phyloP scores from a whole-genome alignment of 768 basidiomycete genomes.

The Lactarius quietus region DNA sequence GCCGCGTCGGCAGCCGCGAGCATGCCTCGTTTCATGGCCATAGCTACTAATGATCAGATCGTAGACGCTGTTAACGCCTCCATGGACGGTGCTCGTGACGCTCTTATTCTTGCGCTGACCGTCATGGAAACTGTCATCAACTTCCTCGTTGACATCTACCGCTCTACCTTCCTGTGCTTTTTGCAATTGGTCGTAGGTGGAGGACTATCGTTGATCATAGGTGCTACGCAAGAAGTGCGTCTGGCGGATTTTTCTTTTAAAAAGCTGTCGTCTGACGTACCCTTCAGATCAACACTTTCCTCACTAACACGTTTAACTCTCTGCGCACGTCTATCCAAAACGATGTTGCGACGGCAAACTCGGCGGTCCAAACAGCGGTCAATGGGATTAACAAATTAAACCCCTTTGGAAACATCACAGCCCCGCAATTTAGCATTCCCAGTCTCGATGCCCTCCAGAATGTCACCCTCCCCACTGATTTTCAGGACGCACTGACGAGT shows the following conservation, averaged over 20 bases:
- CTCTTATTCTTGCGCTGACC: slow-evolving; percentile 71
- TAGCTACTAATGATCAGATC: slow-evolving; percentile 78
- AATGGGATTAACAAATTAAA: slow-evolving; percentile 71
- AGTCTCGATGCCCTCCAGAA: slow-evolving; percentile 70
- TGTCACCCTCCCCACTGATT: slow-evolving; percentile 72
- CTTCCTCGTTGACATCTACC: slow-evolving; percentile 89
- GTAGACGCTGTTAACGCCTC: slow-evolving; percentile 74
- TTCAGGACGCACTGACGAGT: slow-evolving; percentile 65
- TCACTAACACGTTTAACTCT: slow-evolving; percentile 54
- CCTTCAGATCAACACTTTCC: slow-evolving; percentile 63
- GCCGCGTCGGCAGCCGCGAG: slow-evolving; percentile 81
- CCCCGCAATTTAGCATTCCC: slow-evolving; percentile 73
- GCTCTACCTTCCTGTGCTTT: slow-evolving; percentile 92
- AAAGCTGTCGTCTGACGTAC: slow-evolving; percentile 1
- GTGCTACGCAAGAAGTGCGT: slow-evolving; percentile 78
- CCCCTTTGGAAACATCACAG: slow-evolving; percentile 62
- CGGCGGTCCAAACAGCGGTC: slow-evolving; percentile 58
- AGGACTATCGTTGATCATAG: slow-evolving; percentile 72
- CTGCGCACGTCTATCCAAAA: slow-evolving; percentile 71
- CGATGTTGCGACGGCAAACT: slow-evolving; percentile 66
- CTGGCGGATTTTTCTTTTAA: slow-evolving; percentile 3
- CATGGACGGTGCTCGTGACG: slow-evolving; percentile 69
- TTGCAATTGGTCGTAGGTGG: slow-evolving; percentile 86
- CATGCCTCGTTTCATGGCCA: slow-evolving; percentile 84
- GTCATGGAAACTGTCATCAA: slow-evolving; percentile 85